These are phyloP conservation scores for Pythium aphanidermatum DNA, from an alignment of 352 stramenopile genomes.

Conservation along the genomic window DNA sequence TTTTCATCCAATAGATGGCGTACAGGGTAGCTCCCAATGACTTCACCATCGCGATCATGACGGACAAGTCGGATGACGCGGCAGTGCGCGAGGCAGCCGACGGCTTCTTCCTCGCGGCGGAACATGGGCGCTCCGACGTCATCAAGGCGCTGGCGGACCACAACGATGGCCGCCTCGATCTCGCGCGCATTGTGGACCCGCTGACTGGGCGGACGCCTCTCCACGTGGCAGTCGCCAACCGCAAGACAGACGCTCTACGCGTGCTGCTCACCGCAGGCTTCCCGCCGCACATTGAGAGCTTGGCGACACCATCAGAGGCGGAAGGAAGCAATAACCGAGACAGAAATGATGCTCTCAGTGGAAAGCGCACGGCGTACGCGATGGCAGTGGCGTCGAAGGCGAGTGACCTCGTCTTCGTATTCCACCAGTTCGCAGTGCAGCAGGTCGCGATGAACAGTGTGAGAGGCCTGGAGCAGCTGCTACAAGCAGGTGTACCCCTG, in stretches of 20 bases:
- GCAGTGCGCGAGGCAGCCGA: conserved; percentile 66
- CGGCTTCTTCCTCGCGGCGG: conserved; percentile 77
- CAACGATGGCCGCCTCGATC: conserved; percentile 37
- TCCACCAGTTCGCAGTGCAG: conserved; percentile 85
- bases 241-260: conserved; percentile 73
- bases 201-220: conserved; percentile 60
- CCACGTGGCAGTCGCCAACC: conserved; percentile 63
- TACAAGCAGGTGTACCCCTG: conserved; percentile 51
- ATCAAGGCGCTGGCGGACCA: conserved; percentile 80
- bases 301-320: neutral
- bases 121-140: conserved; percentile 78
- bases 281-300: conserved; percentile 44
- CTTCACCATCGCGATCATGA: no score
- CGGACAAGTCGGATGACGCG: neutral
- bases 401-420: conserved; percentile 65
- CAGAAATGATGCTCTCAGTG: no score
- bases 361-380: conserved; percentile 50
- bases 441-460: conserved; percentile 68
- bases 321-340: no score
- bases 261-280: conserved; percentile 76
- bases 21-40: no score
- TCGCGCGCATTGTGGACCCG: conserved; percentile 52
- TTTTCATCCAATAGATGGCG: no score
- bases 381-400: conserved; percentile 54
- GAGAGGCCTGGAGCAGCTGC: conserved; percentile 44